Base-by-base conservation (phyloP, 73 alveolate species). In the Durusdinium trenchii region DNA sequence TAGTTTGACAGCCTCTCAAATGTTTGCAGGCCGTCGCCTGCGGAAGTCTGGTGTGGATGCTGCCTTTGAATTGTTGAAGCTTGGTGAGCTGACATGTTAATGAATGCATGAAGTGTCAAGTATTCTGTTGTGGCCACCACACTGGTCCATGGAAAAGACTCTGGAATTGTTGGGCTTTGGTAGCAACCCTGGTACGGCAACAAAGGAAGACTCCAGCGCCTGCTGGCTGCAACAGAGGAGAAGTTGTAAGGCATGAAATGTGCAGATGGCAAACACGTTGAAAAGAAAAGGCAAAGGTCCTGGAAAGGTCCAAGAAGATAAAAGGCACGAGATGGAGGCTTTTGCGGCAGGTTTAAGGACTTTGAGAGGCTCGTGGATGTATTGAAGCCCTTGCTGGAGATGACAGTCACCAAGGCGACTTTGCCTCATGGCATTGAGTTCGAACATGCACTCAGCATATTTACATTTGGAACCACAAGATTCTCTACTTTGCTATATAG, bases 301-400 rank as follows among this genome's bases (percentile, higher is more conserved):
- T n/a, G n/a, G n/a, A n/a, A n/a, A n/a, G n/a, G n/a, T n/a, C n/a
- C n/a, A n/a, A n/a, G n/a, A n/a, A n/a, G n/a, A n/a, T 57, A 23
- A 57, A 57, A 57, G 69, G 12, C 23, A 12, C 23, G 32, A 60
- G 18, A 23, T 60, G 73, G 30, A 60, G 7, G n/a, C 73, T 23
- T 23, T 60, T 40, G 1, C n/a, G 26, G 69, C 76, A 91, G 98
- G 98, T 91, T 47, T 46, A 14, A 71, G 26, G 98, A 91, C 38
- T 91, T 91, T 30, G 98, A 91, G 98, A n/a, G 75, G 32, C 98
- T 91, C 43, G 98, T 91, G 69, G 98, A 91, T 32, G 87, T 43
- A 30, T 28, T 91, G 98, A 91, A 42, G 84, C 90, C 67, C 46
- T 78, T 91, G 90, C 57, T 91, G 46, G 79, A 54, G 46, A 86